Conservation (phyloP, 2,329 filamentous ascomycete genomes). For the Beauveria australis region DNA sequence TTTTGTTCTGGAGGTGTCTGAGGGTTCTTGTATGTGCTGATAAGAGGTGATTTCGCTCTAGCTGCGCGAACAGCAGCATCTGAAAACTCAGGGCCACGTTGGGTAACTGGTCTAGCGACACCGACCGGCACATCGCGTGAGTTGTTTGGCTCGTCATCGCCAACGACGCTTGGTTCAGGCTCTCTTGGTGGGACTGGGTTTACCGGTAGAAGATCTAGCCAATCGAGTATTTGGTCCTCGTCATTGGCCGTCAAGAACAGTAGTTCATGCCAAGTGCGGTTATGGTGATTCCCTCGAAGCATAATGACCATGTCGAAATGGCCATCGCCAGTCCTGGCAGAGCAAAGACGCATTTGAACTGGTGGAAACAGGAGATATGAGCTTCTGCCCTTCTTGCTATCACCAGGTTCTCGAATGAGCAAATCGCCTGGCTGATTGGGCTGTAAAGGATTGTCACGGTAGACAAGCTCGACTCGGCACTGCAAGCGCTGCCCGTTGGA, state of each 20-base stretch:
- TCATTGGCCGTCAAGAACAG: constrained; percentile 69
- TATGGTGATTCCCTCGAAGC: constrained; percentile 63
- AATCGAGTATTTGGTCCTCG: constrained; percentile 72
- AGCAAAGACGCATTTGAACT: constrained; percentile 63
- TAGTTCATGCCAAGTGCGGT: constrained; percentile 73
- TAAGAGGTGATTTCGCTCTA: constrained; percentile 11
- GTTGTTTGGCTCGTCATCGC: constrained; percentile 14
- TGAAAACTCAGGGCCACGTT: neutral
- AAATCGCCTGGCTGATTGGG: constrained; percentile 67
- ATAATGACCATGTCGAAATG: constrained; percentile 73
- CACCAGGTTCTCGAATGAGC: constrained; percentile 86
- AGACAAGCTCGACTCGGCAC: constrained; percentile 79
- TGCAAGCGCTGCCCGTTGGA: constrained; percentile 85
- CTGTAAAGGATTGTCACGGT: constrained; percentile 69
- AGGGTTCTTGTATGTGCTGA: constrained; percentile 21
- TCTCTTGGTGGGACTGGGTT: constrained; percentile 39
- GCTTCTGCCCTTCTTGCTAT: constrained; percentile 56
- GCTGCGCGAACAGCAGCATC: constrained; percentile 1
- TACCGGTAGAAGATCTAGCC: constrained; percentile 69
- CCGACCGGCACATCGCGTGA: constrained; percentile 8
- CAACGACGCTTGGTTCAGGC: constrained; percentile 25
- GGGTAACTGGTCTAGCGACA: neutral
- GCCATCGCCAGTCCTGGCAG: constrained; percentile 66
- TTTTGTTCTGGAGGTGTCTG: constrained; percentile 25
- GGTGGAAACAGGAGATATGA: constrained; percentile 88